Percentiles rank a stretch among this genome's conserved stretches.
phyloP scores from a whole-genome alignment of 1,284 basidiomycete genomes.

The Heterobasidion irregulare region DNA sequence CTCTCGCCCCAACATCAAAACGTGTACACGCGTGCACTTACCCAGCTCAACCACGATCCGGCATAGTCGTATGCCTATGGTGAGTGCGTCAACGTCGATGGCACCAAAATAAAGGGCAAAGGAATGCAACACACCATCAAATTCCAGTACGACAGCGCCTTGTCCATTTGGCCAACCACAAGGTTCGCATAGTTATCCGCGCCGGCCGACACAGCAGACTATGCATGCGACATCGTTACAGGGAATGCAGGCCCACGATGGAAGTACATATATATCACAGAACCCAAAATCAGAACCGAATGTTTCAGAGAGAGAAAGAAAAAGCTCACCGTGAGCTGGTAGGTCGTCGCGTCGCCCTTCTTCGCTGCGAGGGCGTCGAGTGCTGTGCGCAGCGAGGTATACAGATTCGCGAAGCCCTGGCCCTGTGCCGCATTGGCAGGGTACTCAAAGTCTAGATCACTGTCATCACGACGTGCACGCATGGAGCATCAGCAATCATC shows the following conservation, averaged over 20 bases:
- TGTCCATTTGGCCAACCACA: conserved; percentile 66
- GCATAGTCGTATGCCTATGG: conserved; percentile 70
- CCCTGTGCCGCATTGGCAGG: conserved; percentile 42
- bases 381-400: conserved; percentile 46
- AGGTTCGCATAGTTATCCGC: conserved; percentile 58
- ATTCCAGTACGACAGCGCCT: conserved; percentile 79
- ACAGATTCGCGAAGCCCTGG: conserved; percentile 49
- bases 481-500: neutral
- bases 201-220: conserved; percentile 54
- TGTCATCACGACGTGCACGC: conserved; percentile 12
- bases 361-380: conserved; percentile 39
- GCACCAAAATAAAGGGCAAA: no score
- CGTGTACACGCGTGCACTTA: conserved; percentile 12
- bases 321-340: conserved; percentile 41
- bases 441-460: conserved; percentile 69
- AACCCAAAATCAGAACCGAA: no score
- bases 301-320: neutral
- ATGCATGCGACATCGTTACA: neutral
- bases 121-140: conserved; percentile 57
- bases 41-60: conserved; percentile 56
- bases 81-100: neutral
- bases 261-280: no score
- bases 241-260: neutral
- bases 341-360: conserved; percentile 55
- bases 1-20: neutral